Conservation (phyloP, 2,329 filamentous ascomycete genomes). For the Blumeria graminis region DNA sequence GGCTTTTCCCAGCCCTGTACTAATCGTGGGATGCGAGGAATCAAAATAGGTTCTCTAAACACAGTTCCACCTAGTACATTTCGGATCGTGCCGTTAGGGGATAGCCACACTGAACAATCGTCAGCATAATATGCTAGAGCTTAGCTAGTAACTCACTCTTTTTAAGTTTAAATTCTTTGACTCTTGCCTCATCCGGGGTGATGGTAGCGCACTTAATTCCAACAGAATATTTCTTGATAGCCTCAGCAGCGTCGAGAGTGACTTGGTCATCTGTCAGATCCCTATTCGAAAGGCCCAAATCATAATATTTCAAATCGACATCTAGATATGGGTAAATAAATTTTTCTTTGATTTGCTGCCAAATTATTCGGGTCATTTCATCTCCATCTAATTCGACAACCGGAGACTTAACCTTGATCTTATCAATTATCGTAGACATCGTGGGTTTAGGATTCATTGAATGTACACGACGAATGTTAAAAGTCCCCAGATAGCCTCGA, state of each 20-base stretch:
- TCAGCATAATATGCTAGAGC: neutral
- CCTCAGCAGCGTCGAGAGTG: conserved; percentile 81
- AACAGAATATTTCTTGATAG: conserved; percentile 96
- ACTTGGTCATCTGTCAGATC: conserved; percentile 93
- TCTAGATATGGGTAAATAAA: conserved; percentile 93
- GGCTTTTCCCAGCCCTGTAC: conserved; percentile 97
- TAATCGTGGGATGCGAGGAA: conserved; percentile 73
- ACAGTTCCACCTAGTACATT: conserved; percentile 73
- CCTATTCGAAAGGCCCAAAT: conserved; percentile 78
- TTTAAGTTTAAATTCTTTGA: conserved; percentile 97
- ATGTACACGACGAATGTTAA: no score
- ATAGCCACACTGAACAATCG: conserved; percentile 60
- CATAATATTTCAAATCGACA: conserved; percentile 96
- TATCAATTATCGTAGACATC: conserved; percentile 16
- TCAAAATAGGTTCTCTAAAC: conserved; percentile 97
- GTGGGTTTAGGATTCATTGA: no score
- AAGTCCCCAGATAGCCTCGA: no score
- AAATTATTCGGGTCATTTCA: conserved; percentile 97
- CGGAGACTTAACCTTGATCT: conserved; percentile 99
- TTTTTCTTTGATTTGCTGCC: conserved; percentile 98
- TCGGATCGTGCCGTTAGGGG: conserved; percentile 75
- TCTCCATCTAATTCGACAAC: conserved; percentile 91
- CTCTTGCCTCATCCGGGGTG: conserved; percentile 87
- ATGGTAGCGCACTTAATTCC: conserved; percentile 99
- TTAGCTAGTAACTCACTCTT: conserved; percentile 40